These are phyloP conservation scores for Elasticomyces elasticus DNA, from an alignment of 495 filamentous ascomycete species.

Conservation along the genomic window DNA sequence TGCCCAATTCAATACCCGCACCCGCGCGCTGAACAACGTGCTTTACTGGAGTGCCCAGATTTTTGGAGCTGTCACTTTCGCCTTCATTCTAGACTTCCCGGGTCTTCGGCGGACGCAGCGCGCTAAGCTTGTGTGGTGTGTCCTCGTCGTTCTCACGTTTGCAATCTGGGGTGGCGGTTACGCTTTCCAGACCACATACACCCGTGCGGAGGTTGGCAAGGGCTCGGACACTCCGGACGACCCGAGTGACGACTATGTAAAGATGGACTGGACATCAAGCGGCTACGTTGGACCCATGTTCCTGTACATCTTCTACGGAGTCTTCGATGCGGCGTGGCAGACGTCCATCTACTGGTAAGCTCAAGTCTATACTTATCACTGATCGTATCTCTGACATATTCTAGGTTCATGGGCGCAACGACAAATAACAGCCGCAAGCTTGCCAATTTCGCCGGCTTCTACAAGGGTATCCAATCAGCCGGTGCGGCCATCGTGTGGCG, in stretches of 20 bases:
- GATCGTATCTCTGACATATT: slow-evolving; percentile 20
- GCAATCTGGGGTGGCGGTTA: slow-evolving; percentile 82
- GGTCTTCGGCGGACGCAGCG: slow-evolving; percentile 57
- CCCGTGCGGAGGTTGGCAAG: slow-evolving; percentile 34
- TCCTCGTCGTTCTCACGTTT: slow-evolving; percentile 66
- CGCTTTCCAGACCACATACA: slow-evolving; percentile 60
- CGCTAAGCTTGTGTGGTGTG: slow-evolving; percentile 58
- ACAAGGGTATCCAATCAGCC: slow-evolving; percentile 95
- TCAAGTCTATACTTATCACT: slow-evolving; percentile 16
- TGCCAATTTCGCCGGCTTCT: slow-evolving; percentile 90
- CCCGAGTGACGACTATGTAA: slow-evolving; percentile 25
- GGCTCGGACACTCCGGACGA: slow-evolving; percentile 19
- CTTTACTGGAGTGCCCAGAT: slow-evolving; percentile 88
- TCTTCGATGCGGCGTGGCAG: slow-evolving; percentile 82
- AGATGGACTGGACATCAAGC: slow-evolving; percentile 54
- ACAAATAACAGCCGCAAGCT: slow-evolving; percentile 85
- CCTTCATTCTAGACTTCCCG: slow-evolving; percentile 60
- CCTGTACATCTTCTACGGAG: slow-evolving; percentile 87
- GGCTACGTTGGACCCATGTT: slow-evolving; percentile 77
- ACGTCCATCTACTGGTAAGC: slow-evolving; percentile 77
- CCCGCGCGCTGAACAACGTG: slow-evolving; percentile 70
- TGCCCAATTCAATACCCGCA: slow-evolving; percentile 71
- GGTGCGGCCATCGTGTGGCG: slow-evolving; percentile 82
- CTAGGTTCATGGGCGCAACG: slow-evolving; percentile 82
- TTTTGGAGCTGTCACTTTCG: slow-evolving; percentile 68